Base-by-base conservation (phyloP, 352 stramenopile genomes). In the Globisporangium camurandrum region DNA sequence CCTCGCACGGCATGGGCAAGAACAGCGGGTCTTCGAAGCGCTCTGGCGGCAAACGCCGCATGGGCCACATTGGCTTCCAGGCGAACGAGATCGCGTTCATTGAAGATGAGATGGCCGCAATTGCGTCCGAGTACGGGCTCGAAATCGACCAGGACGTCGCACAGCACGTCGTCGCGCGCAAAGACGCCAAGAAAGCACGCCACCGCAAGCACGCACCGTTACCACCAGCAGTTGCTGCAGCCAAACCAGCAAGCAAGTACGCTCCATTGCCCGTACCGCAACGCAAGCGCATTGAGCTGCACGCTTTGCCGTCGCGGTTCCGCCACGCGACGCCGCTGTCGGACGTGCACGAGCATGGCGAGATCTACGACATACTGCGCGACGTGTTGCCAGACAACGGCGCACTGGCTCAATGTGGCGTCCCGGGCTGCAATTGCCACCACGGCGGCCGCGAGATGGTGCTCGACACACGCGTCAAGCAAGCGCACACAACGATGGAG, bases 71-170 rank as follows among this genome's bases (percentile, higher is more conserved):
- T 48, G 78, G 78, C 49, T 86, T 92, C 60, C 71, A 88, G 56
- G 57, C 67, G 17, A 64, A 53, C 49, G 77, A 92, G 51, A 87
- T 92, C 54, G 80, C 77, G 50, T 92, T 87, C 64, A 92, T 92
- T 38, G 80, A 92, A 50, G 80, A 92, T 41, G 80, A 92, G 53
- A 92, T 92, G 71, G 77, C 73, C 1, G 78, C 80, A 40, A 65
- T 89, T 19, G 80, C 80, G 14, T 67, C 69, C 46, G 80, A 92
- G 66, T 92, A 89, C 57, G 80, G 80, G 4, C 75, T 92, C 26
- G 49, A 76, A 17, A 62, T 92, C 48, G 77, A 92, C 50, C 48
- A 67, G 11, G 77, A 87, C 37, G 75, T 92, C 26, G 77, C 75
- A 4, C 57, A 58, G 31, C 71, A 72, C 56, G 79, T 92, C 50